Base-by-base conservation (phyloP, 805 yeast genomes). In the Metschnikowia kunwiensis region DNA sequence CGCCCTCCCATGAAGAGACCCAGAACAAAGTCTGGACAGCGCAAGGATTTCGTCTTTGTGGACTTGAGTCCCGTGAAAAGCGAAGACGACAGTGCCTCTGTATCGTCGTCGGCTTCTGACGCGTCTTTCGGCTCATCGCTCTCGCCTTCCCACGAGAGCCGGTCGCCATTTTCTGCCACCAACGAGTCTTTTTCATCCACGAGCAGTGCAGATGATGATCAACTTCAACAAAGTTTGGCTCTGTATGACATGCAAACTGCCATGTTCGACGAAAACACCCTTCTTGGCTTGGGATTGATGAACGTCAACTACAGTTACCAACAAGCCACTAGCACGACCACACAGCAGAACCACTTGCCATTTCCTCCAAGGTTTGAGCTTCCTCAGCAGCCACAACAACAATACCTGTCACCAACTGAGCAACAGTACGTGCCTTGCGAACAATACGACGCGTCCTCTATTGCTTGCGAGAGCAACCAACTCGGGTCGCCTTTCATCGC, bases 31-130 rank as follows among this genome's bases (percentile, higher is more conserved):
- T 72, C 72, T 6, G 73, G 73, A 3, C 61, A 58, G 58, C 70
- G 70, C 32, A 66, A 63, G 51, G 71, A 65, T 45, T 68, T 67
- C 42, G 70, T 68, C 13, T 68, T 68, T 45, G 73, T 68, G 27
- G 72, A 68, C 47, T 63, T 68, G 45, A 63, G 70, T 13, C 73
- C 72, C 14, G 59, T 66, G 18, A 61, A 62, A 43, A 42, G 53
- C 32, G 56, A 50, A 18, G 53, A 54, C 20, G 55, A 47, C 17
- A 45, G 47, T 7, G 48, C 54, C 3, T 42, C 55, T 22, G 34
- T 40, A 9, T 47, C 55, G 12, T 47, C 54, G 7, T 55, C 48
- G 22, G 46, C 46, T 25, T 49, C 54, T 7, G 38, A 18, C n/a
- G 30, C 45, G 9, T 50, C 49, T 27, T 48, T 50, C n/a, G 39